Base-by-base conservation (phyloP, 2,329 filamentous ascomycete species). In the Colletotrichum theobromicola region DNA sequence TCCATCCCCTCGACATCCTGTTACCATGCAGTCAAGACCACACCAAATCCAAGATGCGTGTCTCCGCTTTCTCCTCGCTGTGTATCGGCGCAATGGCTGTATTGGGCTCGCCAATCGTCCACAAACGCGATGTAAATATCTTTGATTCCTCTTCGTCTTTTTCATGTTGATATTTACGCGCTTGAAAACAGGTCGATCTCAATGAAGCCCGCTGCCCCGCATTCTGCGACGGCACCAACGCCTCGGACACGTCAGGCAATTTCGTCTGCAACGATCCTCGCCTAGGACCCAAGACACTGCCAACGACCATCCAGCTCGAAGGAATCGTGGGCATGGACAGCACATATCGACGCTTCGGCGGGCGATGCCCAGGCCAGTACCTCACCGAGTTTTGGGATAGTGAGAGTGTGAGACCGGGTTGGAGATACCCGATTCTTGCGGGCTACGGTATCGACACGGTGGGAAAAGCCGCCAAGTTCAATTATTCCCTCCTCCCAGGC, bases 341-440 rank as follows among this genome's bases (percentile, higher is more conserved):
- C 10, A 80, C 79, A 63, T 87, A 86, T 69, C 78, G 82, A 64
- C 83, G 83, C 10, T 84, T 87, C 16, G 86, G 84, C 7, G 79
- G 80, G 2, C 76, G 85, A 7, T 85, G 82, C 24, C 85, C 86
- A 0, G 83, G 82, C 1, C 77, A 83, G n/a, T 88, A 87, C 70
- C 78, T 87, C 9, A 69, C 76, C 3, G 76, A 73, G 3, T 87
- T 81, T 80, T 84, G 80, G 9, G 76, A 82, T 37, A 70, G 71
- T 2, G 12, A 28, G 6, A 64, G 76, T 5, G 78, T 77, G 3
- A 77, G 67, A 42, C 84, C 80, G 68, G 75, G 69, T 13, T 32
- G 30, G 30, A 32, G 30, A 32, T 89, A 87, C 72, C 88, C 87
- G 1, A 79, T 81, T 0, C 72, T 82, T 6, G 80, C 85, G 55